Percentiles rank a stretch among this genome's conserved stretches.
phyloP scores from a whole-genome alignment of 176 grass and related monocot genomes.

The Triticum urartu region DNA sequence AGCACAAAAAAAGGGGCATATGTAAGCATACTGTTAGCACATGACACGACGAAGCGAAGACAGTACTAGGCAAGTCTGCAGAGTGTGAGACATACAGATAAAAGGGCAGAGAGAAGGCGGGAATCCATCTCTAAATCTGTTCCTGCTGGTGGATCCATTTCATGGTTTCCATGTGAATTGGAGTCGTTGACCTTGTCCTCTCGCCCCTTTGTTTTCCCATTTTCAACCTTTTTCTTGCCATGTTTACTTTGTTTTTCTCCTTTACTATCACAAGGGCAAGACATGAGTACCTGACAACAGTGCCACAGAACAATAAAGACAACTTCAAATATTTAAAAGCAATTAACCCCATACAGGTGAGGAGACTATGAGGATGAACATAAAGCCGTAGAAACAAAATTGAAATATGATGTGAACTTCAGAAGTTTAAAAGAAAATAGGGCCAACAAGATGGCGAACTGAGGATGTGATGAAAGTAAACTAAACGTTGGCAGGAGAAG shows the following conservation, averaged over 20 bases:
- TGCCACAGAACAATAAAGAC: constrained; percentile 9
- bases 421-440: neutral
- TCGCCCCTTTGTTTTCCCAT: constrained; percentile 43
- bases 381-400: neutral
- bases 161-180: constrained; percentile 34
- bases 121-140: constrained; percentile 93
- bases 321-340: constrained; percentile 3
- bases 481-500: constrained; percentile 13
- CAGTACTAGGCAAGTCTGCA: neutral
- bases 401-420: neutral
- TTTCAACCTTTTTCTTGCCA: constrained; percentile 54
- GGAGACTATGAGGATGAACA: constrained; percentile 4
- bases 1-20: constrained; percentile 10
- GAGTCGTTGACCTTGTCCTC: constrained; percentile 46
- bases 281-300: constrained; percentile 74
- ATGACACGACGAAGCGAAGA: constrained; percentile 15
- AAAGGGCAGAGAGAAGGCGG: constrained; percentile 79
- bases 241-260: constrained; percentile 43
- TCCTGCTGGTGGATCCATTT: constrained; percentile 40
- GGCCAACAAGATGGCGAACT: neutral
- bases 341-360: constrained; percentile 3
- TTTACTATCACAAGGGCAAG: constrained; percentile 49
- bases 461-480: constrained; percentile 27
- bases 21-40: neutral
- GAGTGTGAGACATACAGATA: constrained; percentile 64